Conservation (phyloP, 1,284 basidiomycete species). For the Cryptococcus amylolentus region DNA sequence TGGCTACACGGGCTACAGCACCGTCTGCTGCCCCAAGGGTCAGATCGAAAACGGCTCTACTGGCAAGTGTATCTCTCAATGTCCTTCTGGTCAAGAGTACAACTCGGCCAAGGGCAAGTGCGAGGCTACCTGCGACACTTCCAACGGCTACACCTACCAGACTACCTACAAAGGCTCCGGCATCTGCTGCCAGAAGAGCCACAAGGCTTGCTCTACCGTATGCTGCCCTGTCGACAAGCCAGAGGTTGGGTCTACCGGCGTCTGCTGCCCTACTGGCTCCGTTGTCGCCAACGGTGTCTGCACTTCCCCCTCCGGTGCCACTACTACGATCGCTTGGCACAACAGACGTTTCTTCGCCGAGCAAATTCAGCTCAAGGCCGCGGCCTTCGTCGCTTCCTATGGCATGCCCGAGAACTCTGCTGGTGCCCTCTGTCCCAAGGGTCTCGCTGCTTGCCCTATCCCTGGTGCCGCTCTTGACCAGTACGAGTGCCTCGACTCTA, state of each 20-base stretch:
- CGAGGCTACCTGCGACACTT: constrained; percentile 8
- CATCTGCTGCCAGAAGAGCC: constrained; percentile 22
- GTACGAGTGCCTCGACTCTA: constrained; percentile 58
- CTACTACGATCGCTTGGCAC: background rate
- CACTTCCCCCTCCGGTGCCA: constrained; percentile 13
- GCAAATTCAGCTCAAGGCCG: constrained; percentile 12
- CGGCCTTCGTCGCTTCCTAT: constrained; percentile 1
- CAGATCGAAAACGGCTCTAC: constrained; percentile 18
- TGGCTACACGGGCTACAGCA: constrained; percentile 22
- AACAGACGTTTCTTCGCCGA: background rate
- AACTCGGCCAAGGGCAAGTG: constrained; percentile 7
- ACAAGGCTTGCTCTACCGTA: constrained; percentile 22
- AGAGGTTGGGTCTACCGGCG: constrained; percentile 23
- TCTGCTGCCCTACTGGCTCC: constrained; percentile 27
- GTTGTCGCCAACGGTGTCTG: constrained; percentile 24
- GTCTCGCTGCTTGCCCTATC: constrained; percentile 63
- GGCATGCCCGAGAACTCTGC: constrained; percentile 26
- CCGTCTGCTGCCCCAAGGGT: constrained; percentile 25
- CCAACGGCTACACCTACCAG: constrained; percentile 10
- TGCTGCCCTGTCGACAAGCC: constrained; percentile 24
- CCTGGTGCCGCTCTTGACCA: constrained; percentile 33
- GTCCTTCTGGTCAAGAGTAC: constrained; percentile 3
- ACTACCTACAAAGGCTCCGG: constrained; percentile 6
- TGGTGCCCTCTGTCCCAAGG: constrained; percentile 56
- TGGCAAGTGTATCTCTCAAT: constrained; percentile 14